Evolutionary conservation across 2,329 filamentous ascomycete species (phyloP), one percentile per base, ranked within the genome.

Genomic region (Cladosporium cucumerinum): DNA sequence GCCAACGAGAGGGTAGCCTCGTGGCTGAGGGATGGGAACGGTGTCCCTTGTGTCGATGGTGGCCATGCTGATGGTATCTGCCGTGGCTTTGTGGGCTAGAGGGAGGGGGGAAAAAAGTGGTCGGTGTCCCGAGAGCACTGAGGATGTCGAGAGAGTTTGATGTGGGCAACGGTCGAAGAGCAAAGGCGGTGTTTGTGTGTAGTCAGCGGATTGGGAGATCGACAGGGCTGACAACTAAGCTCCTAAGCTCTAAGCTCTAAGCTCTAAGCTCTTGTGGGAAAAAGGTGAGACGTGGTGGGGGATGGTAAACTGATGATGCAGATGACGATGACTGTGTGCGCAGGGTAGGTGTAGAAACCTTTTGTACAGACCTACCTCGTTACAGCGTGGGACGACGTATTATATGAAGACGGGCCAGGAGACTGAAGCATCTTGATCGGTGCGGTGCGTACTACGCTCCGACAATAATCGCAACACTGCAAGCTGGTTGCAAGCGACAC

Each of bases 1-100:
- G 30, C 89, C 89, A 26, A 92, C 67, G 28, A 92, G 74, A 1
- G 88, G 89, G 64, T 89, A 78, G 2, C 86, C 87, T 62, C 81
- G 82, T 28, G 89, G 89, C 55, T 85, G 83, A 1, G 89, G 88
- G 61, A 92, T 89, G 4, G 69, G 69, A 12, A 68, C 66, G 18
- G 68, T 70, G 51, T 72, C 68, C 52, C 66, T 63, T 23, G 55
- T 64, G 61, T 72, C 70, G 16, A 71, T 65, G 21, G 55, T 57
- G 30, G 65, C 65, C 65, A 69, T 67, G n/a, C 39, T 43, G 18
- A n/a, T 43, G 36, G 7, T 18, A 10, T n/a, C 21, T 43, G 36
- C 16, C 49, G 63, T 30, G 28, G 43, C 8, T 11, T n/a, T 46
- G 39, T 46, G 39, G 8, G n/a, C n/a, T 21, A 21, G 14, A 34